Conservation (phyloP, 805 yeast genomes). For the Pichia gijzeniarum region DNA sequence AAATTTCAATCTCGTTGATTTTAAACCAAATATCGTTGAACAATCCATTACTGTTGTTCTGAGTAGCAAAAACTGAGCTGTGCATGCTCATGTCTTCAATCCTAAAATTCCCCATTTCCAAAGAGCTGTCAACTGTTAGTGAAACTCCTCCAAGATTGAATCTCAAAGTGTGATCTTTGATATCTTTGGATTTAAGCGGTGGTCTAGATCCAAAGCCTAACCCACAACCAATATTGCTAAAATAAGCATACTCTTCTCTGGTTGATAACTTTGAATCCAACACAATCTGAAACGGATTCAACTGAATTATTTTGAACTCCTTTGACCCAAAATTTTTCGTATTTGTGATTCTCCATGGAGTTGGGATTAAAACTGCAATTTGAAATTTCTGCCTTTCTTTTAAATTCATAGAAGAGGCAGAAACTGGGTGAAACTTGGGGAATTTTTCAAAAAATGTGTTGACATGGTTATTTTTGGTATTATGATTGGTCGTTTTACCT, state of each 20-base stretch:
- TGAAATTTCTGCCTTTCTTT: constrained; percentile 15
- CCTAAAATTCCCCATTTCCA: constrained; percentile 79
- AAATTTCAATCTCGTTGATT: constrained; percentile 75
- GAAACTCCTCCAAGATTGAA: constrained; percentile 67
- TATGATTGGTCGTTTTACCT: constrained; percentile 50
- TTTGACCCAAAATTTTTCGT: constrained; percentile 66
- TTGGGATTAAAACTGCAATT: constrained; percentile 9
- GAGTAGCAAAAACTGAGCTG: constrained; percentile 31
- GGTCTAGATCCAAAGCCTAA: constrained; percentile 73
- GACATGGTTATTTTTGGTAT: constrained; percentile 36
- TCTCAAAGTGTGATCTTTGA: constrained; percentile 28
- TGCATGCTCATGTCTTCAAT: constrained; percentile 55
- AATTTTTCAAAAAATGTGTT: constrained; percentile 40
- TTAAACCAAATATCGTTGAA: constrained; percentile 64
- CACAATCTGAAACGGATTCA: constrained; percentile 59
- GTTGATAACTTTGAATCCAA: constrained; percentile 29
- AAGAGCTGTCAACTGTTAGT: constrained; percentile 64
- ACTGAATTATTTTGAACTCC: constrained; percentile 51
- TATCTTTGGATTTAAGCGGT: constrained; percentile 44
- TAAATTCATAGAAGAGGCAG: constrained; percentile 8
- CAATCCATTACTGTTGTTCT: constrained; percentile 19
- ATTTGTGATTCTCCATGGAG: constrained; percentile 74
- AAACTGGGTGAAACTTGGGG: constrained; percentile 33
- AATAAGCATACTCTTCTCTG: constrained; percentile 43
- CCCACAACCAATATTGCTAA: constrained; percentile 71